Base-by-base conservation (phyloP, 495 filamentous ascomycete species). In the Penicillium parvum region DNA sequence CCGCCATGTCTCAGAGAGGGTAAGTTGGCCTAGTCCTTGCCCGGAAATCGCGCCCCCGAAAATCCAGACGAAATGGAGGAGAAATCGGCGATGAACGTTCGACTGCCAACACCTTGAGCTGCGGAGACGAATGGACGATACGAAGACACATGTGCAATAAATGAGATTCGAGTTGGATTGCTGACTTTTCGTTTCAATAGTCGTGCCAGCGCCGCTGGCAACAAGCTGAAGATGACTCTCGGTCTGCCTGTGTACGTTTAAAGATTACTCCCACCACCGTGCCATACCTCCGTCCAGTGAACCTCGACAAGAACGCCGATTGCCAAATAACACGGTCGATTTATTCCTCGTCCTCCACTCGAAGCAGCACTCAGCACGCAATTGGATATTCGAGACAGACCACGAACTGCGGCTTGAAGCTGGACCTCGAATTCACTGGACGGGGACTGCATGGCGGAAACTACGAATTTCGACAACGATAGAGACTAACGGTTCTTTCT, bases 151-250 rank as follows among this genome's bases (percentile, higher is more conserved):
- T 17, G 23, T 33, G 21, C 34, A 27, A 30, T 7, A 40, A 8
- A 35, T 14, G 18, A 32, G 23, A 41, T 9, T 43, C 15, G 41
- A 51, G 42, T 37, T 21, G 21, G 37, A 45, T 32, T 19, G 49
- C 63, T 73, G 60, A 71, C 52, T 21, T 49, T 53, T 42, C 33
- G 47, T 34, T 43, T 28, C 45, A 47, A 65, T 48, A 82, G 77
- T 69, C 74, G 90, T 64, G 87, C 87, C 79, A 86, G 85, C 85
- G 85, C 86, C 78, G 82, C 90, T 57, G 94, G 92, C 79, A 95
- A 95, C 86, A 98, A 98, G 86, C 84, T 98, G 53, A 98, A 96
- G 85, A 98, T 98, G 92, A 95, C 92, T 69, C 88, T 98, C 73
- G 92, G 86, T 96, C 88, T 98, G 62, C 92, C 92, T 71, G 86